Conservation (phyloP, 1,139 yeast species). For the Kurtzmaniella quercitrusa region DNA sequence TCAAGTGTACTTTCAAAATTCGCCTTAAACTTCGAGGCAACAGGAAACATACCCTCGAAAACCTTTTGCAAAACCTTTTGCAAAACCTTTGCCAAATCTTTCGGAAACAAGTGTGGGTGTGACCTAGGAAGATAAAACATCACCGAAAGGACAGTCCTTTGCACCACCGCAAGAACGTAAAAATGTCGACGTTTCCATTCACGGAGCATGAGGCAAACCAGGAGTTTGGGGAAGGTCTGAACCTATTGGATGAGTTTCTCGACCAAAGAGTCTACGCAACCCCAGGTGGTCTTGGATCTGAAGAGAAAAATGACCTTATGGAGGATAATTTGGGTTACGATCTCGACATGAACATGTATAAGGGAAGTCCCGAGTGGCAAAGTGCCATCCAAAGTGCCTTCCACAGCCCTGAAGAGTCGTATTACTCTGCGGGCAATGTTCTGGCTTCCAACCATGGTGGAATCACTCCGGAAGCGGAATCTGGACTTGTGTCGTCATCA, state of each 20-base stretch:
- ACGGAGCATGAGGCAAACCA: background rate
- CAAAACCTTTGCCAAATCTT: background rate
- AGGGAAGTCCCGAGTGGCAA: slow-evolving; percentile 1
- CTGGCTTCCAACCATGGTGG: background rate
- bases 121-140: background rate
- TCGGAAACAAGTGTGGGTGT: background rate
- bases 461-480: background rate
- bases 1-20: background rate
- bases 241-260: slow-evolving; percentile 51
- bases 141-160: too few relatives aligned
- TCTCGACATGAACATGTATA: slow-evolving; percentile 1
- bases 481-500: background rate
- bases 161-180: too few relatives aligned
- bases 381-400: slow-evolving; percentile 5
- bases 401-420: slow-evolving; percentile 7
- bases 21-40: too few relatives aligned
- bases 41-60: background rate
- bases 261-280: slow-evolving; percentile 52
- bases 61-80: background rate
- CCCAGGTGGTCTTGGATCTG: slow-evolving; percentile 18
- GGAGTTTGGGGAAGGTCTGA: slow-evolving; percentile 25
- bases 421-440: background rate
- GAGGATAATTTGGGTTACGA: slow-evolving; percentile 1
- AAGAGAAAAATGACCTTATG: background rate
- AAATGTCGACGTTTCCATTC: background rate